phyloP scores from a whole-genome alignment of 2,329 filamentous ascomycete genomes.

The Aspergillus sp. region DNA sequence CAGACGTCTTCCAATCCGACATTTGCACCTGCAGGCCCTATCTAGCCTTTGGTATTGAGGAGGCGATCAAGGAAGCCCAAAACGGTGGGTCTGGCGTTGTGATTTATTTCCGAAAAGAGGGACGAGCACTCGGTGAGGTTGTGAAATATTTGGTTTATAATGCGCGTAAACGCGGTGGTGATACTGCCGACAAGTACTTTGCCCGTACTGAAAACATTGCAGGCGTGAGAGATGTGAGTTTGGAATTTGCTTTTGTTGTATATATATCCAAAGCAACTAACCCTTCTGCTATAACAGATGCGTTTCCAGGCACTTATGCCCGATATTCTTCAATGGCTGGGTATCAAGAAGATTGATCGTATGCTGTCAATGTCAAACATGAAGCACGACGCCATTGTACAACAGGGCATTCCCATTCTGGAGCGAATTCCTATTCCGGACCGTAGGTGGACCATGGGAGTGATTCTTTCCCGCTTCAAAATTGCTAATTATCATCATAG shows the following conservation, averaged over 20 bases:
- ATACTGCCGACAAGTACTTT: conserved; percentile 59
- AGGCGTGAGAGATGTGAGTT: conserved; percentile 64
- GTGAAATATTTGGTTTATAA: conserved; percentile 71
- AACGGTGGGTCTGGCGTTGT: conserved; percentile 85
- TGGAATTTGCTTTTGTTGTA: conserved; percentile 18
- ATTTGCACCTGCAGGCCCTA: conserved; percentile 90
- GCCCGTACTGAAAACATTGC: conserved; percentile 93
- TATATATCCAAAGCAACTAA: conserved; percentile 2
- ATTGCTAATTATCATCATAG: conserved; percentile 22
- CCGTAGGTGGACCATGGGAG: not conserved
- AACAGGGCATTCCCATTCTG: conserved; percentile 61
- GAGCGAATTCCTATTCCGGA: conserved; percentile 86
- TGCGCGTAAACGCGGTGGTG: conserved; percentile 32
- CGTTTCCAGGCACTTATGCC: conserved; percentile 95
- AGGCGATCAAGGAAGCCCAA: conserved; percentile 94
- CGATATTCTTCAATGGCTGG: conserved; percentile 91
- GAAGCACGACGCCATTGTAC: conserved; percentile 44
- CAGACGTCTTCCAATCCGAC: conserved; percentile 90
- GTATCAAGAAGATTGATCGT: conserved; percentile 91
- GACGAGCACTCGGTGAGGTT: conserved; percentile 83
- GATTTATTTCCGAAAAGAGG: conserved; percentile 96
- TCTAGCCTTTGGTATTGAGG: conserved; percentile 89
- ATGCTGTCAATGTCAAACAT: conserved; percentile 94
- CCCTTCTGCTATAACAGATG: conserved; percentile 53
- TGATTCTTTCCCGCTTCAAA: not conserved